Percentiles rank a stretch among this genome's conserved stretches.
Evolutionary conservation across 441 rosid genomes (phyloP).

Genomic region (Syzygium malaccense): DNA sequence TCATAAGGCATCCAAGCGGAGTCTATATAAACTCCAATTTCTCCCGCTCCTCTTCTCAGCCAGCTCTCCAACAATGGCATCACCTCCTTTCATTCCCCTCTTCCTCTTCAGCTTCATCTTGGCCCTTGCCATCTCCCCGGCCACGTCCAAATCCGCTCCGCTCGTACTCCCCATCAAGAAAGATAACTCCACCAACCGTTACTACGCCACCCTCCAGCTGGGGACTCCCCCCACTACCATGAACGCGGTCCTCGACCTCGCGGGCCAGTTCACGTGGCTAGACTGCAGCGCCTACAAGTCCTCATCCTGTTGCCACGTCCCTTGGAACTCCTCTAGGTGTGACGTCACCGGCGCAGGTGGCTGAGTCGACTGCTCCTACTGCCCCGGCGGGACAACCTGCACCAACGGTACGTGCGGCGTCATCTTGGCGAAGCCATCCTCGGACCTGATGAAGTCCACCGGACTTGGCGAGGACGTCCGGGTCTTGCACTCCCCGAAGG

Average conservation of each 20-base stretch:
- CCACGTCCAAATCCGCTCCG: not conserved
- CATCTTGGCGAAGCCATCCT: not conserved
- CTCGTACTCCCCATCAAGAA: conserved; percentile 3
- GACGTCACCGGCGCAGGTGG: not conserved
- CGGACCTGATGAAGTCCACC: not conserved
- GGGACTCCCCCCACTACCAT: not conserved
- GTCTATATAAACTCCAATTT: not conserved
- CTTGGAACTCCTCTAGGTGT: conserved; percentile 12
- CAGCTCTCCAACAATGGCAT: not conserved
- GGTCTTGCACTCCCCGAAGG: conserved; percentile 9
- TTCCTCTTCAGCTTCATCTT: not conserved
- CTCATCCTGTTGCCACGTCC: conserved; percentile 1
- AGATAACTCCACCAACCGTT: conserved; percentile 7
- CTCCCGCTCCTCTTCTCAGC: not conserved
- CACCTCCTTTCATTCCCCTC: not conserved
- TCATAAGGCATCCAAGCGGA: not conserved
- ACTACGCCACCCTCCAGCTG: conserved; percentile 3
- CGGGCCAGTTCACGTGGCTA: conserved; percentile 12
- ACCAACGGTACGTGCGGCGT: not conserved
- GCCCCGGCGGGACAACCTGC: conserved; percentile 3
- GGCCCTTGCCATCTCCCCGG: not conserved
- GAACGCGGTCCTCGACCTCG: conserved; percentile 19
- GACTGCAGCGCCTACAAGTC: conserved; percentile 11
- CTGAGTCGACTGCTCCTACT: not conserved
- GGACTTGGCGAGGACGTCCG: conserved; percentile 10